Conservation (phyloP, 2,329 filamentous ascomycete genomes). For the Pseudocercospora pini-densiflorae region DNA sequence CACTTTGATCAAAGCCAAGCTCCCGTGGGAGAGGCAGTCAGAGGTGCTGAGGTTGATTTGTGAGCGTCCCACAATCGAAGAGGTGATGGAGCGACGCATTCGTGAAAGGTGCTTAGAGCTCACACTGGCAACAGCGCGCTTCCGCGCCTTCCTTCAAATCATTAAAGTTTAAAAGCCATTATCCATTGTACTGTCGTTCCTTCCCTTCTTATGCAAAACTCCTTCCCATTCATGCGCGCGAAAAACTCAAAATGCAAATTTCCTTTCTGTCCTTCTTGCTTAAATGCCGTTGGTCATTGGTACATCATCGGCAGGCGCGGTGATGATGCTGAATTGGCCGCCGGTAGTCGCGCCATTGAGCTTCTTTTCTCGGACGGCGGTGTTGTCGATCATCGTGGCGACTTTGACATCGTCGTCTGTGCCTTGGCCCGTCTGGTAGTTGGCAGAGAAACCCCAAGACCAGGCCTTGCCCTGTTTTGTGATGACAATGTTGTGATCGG, state of each 20-base stretch:
- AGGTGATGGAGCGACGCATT: no score
- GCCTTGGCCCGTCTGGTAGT: constrained; percentile 80
- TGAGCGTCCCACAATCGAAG: no score
- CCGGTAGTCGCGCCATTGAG: constrained; percentile 83
- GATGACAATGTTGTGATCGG: constrained; percentile 75
- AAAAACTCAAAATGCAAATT: not conserved
- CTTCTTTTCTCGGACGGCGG: constrained; percentile 74
- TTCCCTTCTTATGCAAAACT: not conserved
- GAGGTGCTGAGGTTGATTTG: no score
- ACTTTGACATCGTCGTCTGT: constrained; percentile 77
- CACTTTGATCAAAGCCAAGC: no score
- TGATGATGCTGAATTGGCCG: constrained; percentile 73
- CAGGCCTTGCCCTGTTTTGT: constrained; percentile 71
- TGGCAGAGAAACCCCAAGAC: constrained; percentile 79
- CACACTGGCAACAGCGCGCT: not conserved
- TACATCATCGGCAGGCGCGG: constrained; percentile 28
- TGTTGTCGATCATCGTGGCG: constrained; percentile 83
- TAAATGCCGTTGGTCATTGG: constrained; percentile 21
- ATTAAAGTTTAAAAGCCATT: not conserved
- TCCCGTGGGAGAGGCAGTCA: no score
- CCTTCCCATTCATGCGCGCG: not conserved
- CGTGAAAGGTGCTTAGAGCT: no score
- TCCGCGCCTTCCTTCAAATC: not conserved
- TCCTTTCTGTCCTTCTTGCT: not conserved
- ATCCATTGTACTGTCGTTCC: not conserved